Conservation (phyloP, 305 asterid genomes). For the Fraxinus baroniana region DNA sequence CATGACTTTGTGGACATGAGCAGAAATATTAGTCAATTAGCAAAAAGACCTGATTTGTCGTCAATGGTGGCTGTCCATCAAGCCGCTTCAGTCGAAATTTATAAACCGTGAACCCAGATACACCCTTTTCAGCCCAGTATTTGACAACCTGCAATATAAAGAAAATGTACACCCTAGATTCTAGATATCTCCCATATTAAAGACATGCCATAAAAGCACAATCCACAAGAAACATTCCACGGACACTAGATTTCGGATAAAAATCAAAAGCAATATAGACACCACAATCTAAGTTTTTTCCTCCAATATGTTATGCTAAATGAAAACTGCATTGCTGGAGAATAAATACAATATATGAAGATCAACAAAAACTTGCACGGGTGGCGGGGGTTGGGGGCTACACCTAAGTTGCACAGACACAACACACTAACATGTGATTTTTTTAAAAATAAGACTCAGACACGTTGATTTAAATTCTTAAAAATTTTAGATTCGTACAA, state of each 20-base stretch:
- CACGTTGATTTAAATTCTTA: background rate
- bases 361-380: background rate
- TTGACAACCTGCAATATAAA: conserved; percentile 52
- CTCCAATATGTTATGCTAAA: background rate
- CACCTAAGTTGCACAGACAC: background rate
- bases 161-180: background rate
- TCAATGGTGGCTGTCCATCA: conserved; percentile 77
- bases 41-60: conserved; percentile 63
- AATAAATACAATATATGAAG: background rate
- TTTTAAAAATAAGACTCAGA: background rate
- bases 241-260: background rate
- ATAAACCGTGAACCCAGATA: conserved; percentile 75
- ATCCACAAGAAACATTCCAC: background rate
- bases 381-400: background rate
- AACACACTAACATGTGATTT: background rate
- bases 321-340: background rate
- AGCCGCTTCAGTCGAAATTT: conserved; percentile 65
- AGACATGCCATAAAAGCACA: background rate
- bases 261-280: background rate
- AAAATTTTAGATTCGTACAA: background rate
- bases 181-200: background rate
- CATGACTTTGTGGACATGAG: background rate
- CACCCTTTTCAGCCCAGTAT: conserved; percentile 84
- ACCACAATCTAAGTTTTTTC: background rate
- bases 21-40: background rate